Conservation (phyloP, 2,329 filamentous ascomycete species). For the Ceratocystis cubensis region DNA sequence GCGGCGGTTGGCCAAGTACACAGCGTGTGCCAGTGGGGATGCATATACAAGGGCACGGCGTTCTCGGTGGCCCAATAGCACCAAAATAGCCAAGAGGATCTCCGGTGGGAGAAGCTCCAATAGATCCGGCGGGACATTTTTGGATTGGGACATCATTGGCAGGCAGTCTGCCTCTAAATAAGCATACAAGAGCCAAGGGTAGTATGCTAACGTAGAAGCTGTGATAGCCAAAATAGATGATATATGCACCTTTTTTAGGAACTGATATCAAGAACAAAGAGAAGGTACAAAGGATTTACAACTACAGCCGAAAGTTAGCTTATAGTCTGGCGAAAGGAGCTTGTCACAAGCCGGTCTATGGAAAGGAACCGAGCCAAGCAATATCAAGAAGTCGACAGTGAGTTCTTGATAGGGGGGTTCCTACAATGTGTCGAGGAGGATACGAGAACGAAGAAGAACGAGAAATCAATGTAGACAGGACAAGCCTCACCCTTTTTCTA, state of each 20-base stretch:
- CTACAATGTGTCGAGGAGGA: no score
- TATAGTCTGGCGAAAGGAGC: no score
- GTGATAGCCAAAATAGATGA: no score
- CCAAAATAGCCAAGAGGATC: slow-evolving; percentile 15
- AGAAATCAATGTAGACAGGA: neutral
- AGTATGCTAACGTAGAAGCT: neutral
- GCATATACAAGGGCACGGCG: slow-evolving; percentile 13
- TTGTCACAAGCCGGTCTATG: no score
- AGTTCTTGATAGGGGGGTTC: no score
- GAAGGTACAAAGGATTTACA: no score
- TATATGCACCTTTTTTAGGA: no score
- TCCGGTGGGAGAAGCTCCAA: slow-evolving; percentile 19
- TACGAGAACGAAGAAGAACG: neutral
- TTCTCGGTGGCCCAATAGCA: neutral
- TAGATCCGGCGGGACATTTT: neutral
- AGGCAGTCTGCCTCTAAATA: neutral
- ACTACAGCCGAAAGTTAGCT: no score
- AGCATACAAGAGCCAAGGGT: neutral
- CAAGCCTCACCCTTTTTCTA: neutral
- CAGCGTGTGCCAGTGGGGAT: slow-evolving; percentile 14
- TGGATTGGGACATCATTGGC: neutral
- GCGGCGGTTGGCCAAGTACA: slow-evolving; percentile 14
- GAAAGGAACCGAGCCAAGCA: no score
- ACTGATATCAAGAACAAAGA: no score
- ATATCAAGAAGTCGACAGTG: no score